These are phyloP conservation scores for Trichaptum fuscoviolaceum DNA, from an alignment of 768 basidiomycete genomes.

Conservation along the genomic window DNA sequence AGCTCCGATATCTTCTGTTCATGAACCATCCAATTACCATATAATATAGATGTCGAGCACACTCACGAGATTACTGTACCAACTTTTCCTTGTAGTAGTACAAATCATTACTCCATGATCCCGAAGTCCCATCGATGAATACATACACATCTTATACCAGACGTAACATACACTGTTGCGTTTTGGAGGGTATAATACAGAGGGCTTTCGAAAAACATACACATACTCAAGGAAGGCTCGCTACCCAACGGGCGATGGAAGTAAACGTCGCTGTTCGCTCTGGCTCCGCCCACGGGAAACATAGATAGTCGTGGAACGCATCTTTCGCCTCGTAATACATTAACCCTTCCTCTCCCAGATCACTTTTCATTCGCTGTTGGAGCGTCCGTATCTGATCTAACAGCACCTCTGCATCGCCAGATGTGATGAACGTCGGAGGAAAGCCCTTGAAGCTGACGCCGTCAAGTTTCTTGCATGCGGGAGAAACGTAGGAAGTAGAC, in stretches of 20 bases:
- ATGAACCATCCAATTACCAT: background rate
- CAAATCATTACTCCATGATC: too few relatives aligned
- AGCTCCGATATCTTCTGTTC: background rate
- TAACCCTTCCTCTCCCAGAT: constrained; percentile 45
- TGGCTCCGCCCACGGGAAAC: constrained; percentile 46
- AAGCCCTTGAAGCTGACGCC: constrained; percentile 46
- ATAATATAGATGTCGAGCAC: too few relatives aligned
- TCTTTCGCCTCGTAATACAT: constrained; percentile 46
- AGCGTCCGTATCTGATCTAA: constrained; percentile 47
- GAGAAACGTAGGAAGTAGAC: constrained; percentile 53
- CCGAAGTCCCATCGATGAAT: too few relatives aligned
- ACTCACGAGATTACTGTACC: too few relatives aligned
- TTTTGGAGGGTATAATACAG: background rate
- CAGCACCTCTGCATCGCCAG: constrained; percentile 53
- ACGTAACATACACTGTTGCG: background rate
- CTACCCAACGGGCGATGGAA: constrained; percentile 45
- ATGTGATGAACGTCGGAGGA: constrained; percentile 55
- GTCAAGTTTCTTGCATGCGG: constrained; percentile 36
- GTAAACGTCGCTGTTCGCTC: constrained; percentile 43
- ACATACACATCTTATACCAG: background rate
- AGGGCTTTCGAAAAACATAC: background rate
- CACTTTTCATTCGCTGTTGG: constrained; percentile 42
- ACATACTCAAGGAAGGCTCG: background rate
- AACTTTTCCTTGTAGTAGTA: too few relatives aligned
- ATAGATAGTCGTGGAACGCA: constrained; percentile 49